Evolutionary conservation across 805 yeast genomes (phyloP), one percentile per base, ranked within the genome.

Genomic region (Pichia kluyveri): DNA sequence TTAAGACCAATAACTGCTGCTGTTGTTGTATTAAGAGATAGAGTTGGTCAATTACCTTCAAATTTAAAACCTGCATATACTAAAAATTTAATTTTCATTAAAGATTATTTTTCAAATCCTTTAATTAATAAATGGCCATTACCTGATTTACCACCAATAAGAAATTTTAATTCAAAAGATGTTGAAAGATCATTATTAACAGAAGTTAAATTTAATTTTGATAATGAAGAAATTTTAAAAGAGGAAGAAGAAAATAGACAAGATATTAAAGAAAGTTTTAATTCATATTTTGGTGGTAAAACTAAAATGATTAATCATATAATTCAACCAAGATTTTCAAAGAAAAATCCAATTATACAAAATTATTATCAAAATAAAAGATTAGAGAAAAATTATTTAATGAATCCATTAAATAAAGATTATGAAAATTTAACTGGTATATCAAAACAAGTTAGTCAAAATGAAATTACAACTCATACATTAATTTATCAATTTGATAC

Each of bases 41-140:
- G 82, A 50, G 88, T 84, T 14, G 98, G 98, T 8, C 76, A 76
- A 43, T 62, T 91, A 41, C 93, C 96, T 2, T 83, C 88, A 0
- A 93, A 82, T 57, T 62, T 88, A 43, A 73, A 85, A 60, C 90
- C 93, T 15, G 77, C 86, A 19, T 87, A 83, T 62, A 70, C 78
- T 38, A 82, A 81, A 54, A 76, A 82, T 49, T 70, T 89, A 53
- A 70, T 71, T 8, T 85, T 78, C 57, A 68, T 90, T 45, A 66
- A 70, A 1, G 73, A 73, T 34, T 88, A 90, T 81, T 68, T 87
- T 34, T 42, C 54, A 2, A 54, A 58, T 60, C 54, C 65, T 23
- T 26, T 65, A 5, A 49, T 54, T 17, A 47, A 51, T 7, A 69
- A 75, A 8, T 89, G 96, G 96, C 91, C 90, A 4, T 67, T 89